A percentile compares a stretch with the other conserved stretches of the same genome.
phyloP scores from a whole-genome alignment of 2,329 filamentous ascomycete genomes.

The Anthostomella pinea region DNA sequence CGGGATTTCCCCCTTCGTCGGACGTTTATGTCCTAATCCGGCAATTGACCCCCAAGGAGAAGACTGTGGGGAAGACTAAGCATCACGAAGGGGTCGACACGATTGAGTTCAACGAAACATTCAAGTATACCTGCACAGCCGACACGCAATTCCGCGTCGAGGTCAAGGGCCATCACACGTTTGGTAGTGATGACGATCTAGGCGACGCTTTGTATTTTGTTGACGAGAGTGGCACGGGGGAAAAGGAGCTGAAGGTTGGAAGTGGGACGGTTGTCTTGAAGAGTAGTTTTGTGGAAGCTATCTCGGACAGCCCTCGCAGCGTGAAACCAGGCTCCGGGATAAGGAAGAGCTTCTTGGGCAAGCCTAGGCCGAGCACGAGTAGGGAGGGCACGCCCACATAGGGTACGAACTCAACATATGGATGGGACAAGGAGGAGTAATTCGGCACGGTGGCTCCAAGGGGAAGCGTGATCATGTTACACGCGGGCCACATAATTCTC shows the following conservation, averaged over 20 bases:
- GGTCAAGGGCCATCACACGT: conserved; percentile 80
- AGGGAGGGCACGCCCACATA: conserved; percentile 24
- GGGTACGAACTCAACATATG: not conserved
- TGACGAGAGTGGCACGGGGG: conserved; percentile 70
- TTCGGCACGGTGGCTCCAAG: too few species aligned
- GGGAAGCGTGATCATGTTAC: too few species aligned
- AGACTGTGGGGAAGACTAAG: conserved; percentile 88
- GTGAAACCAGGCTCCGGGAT: conserved; percentile 17
- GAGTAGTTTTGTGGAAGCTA: conserved; percentile 64
- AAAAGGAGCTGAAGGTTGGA: conserved; percentile 75
- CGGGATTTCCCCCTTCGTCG: conserved; percentile 70
- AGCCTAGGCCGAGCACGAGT: conserved; percentile 23
- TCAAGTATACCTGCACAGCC: conserved; percentile 73
- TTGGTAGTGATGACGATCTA: conserved; percentile 78
- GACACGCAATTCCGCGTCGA: conserved; percentile 84
- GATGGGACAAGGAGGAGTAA: too few species aligned
- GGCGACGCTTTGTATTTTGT: conserved; percentile 89
- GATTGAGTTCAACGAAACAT: conserved; percentile 73
- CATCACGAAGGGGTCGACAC: conserved; percentile 73
- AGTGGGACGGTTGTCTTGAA: conserved; percentile 68
- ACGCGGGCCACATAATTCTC: too few species aligned
- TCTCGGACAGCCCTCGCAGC: conserved; percentile 21
- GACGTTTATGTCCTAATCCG: conserved; percentile 77
- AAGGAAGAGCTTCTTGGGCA: conserved; percentile 29
- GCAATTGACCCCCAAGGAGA: conserved; percentile 65